Evolutionary conservation across 495 filamentous ascomycete species (phyloP).

Genomic region (Neurospora sp.): DNA sequence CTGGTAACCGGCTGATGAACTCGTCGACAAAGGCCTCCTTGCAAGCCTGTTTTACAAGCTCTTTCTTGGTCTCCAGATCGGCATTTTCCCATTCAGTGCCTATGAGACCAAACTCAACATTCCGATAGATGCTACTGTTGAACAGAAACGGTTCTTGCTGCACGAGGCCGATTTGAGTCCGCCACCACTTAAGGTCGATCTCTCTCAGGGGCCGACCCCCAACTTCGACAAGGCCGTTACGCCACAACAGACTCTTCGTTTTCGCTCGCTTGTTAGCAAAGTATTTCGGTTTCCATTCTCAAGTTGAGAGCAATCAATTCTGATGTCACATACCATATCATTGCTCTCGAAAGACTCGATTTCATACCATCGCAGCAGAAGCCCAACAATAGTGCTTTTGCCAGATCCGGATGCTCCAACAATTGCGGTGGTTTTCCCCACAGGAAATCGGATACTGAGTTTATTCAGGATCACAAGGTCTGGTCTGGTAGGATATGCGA

Average conservation of each 20-base stretch:
- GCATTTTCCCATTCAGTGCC: conserved; percentile 51
- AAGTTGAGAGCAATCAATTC: not conserved
- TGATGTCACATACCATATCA: conserved; percentile 27
- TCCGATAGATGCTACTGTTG: conserved; percentile 55
- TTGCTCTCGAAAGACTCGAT: conserved; percentile 39
- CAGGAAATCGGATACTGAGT: conserved; percentile 48
- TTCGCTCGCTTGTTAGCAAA: not conserved
- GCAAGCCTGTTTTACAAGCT: conserved; percentile 50
- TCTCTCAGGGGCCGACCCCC: conserved; percentile 44
- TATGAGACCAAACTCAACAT: conserved; percentile 55
- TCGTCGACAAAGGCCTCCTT: conserved; percentile 51
- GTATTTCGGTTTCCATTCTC: conserved; percentile 3
- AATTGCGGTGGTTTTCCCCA: conserved; percentile 77
- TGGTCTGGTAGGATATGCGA: conserved; percentile 56
- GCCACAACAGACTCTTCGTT: conserved; percentile 28
- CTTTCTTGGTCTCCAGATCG: conserved; percentile 37
- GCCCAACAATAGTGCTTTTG: conserved; percentile 55
- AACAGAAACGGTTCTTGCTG: conserved; percentile 66
- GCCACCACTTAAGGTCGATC: conserved; percentile 52
- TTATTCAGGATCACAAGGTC: conserved; percentile 46
- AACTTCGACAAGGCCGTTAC: conserved; percentile 40
- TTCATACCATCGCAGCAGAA: conserved; percentile 58
- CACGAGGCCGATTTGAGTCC: conserved; percentile 54
- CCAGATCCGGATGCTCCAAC: conserved; percentile 71
- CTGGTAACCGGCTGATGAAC: conserved; percentile 51